Conservation (phyloP, 2,329 filamentous ascomycete genomes). For the Epichloe gansuensis region DNA sequence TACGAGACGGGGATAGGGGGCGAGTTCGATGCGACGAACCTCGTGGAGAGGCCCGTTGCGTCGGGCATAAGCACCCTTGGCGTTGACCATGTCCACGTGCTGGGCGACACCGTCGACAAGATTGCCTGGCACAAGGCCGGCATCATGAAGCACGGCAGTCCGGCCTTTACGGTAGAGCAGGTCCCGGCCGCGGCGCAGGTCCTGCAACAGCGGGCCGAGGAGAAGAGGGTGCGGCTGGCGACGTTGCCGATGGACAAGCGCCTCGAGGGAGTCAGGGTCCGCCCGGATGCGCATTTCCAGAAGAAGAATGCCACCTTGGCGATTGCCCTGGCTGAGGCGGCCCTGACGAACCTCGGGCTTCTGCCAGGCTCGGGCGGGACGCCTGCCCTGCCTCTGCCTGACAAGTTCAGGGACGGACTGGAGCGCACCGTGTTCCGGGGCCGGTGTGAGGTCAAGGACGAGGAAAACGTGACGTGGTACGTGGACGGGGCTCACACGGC, state of each 20-base stretch:
- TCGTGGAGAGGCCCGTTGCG: conserved; percentile 44
- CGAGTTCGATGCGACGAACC: conserved; percentile 56
- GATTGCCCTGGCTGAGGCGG: conserved; percentile 37
- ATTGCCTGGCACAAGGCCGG: conserved; percentile 67
- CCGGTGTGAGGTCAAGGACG: conserved; percentile 52
- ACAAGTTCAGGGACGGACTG: conserved; percentile 57
- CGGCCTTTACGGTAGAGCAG: conserved; percentile 46
- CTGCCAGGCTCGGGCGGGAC: conserved; percentile 10
- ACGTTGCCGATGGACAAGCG: conserved; percentile 34
- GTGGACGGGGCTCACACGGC: conserved; percentile 89
- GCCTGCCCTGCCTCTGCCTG: conserved; percentile 33
- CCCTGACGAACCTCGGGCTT: conserved; percentile 31
- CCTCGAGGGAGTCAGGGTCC: conserved; percentile 32
- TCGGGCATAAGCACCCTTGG: conserved; percentile 53
- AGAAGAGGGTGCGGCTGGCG: conserved; percentile 35
- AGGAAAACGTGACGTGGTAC: conserved; percentile 58
- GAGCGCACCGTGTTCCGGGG: conserved; percentile 67
- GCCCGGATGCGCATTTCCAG: conserved; percentile 43
- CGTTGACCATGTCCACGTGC: conserved; percentile 52
- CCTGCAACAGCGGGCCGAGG: conserved; percentile 35
- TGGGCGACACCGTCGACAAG: conserved; percentile 49
- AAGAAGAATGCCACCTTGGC: conserved; percentile 44
- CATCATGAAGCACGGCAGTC: conserved; percentile 48
- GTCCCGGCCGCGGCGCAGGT: conserved; percentile 31
- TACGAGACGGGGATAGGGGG: conserved; percentile 60